Evolutionary conservation across 2,329 filamentous ascomycete genomes (phyloP).

Genomic region (Verticillium nonalfalfae): DNA sequence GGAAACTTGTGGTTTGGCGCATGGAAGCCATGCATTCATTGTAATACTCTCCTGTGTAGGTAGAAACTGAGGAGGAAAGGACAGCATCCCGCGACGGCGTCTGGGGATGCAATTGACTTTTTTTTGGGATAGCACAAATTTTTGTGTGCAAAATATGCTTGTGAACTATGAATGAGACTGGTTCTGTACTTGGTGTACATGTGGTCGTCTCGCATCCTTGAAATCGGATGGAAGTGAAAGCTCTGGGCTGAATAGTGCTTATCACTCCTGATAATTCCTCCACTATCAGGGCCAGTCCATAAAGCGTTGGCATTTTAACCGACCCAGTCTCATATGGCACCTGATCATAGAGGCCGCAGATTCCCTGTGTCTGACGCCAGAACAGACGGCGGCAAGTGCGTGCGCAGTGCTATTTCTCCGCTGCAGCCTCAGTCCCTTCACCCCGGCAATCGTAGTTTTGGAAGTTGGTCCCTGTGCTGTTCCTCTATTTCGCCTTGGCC

Average conservation of each 20-base stretch:
- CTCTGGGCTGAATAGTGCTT: not conserved
- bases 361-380: not conserved
- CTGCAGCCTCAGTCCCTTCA: not conserved
- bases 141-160: not conserved
- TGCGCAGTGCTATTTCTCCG: not conserved
- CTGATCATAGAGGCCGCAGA: not conserved
- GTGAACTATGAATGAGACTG: not conserved
- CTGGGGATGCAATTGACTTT: not conserved
- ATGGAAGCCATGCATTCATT: conserved; percentile 1
- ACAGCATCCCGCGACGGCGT: not conserved
- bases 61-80: not conserved
- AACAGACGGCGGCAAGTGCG: not conserved
- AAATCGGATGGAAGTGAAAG: not conserved
- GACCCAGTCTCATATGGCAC: not conserved
- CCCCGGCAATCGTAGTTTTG: not conserved
- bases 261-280: not conserved
- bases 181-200: not conserved
- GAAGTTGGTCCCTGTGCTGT: not conserved
- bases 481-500: conserved; percentile 44
- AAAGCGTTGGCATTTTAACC: not conserved
- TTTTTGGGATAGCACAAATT: not conserved
- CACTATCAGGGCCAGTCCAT: not conserved
- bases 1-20: not conserved
- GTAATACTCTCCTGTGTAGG: conserved; percentile 2
- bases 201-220: not conserved